Conservation (phyloP, 352 stramenopile species). For the Pythium aphanidermatum region DNA sequence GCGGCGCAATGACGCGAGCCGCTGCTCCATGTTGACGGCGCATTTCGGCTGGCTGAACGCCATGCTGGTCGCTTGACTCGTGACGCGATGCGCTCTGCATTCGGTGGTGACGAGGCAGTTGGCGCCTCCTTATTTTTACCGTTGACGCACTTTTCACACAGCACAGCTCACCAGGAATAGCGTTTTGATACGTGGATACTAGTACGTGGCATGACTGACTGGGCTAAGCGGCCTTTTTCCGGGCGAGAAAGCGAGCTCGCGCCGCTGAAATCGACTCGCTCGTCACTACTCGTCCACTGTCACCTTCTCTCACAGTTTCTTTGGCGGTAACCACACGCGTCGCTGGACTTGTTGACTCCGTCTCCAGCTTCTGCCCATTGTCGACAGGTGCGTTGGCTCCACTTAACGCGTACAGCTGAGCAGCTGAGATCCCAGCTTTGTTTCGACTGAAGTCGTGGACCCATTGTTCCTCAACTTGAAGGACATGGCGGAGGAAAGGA, state of each 20-base stretch:
- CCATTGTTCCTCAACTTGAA: constrained; percentile 48
- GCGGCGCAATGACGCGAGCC: constrained; percentile 59
- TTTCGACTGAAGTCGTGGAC: constrained; percentile 32
- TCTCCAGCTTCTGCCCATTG: too few relatives aligned
- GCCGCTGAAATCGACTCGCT: constrained; percentile 12
- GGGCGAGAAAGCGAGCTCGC: constrained; percentile 17
- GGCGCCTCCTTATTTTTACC: too few relatives aligned
- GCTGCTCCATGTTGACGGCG: constrained; percentile 83
- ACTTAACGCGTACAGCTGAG: constrained; percentile 46
- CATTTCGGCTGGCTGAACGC: constrained; percentile 76
- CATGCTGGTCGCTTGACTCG: constrained; percentile 22
- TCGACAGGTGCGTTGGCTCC: constrained; percentile 23
- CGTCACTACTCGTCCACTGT: neutral
- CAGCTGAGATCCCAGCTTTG: constrained; percentile 23
- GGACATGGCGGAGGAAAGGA: constrained; percentile 53
- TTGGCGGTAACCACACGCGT: neutral
- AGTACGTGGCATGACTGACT: too few relatives aligned
- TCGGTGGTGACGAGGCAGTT: too few relatives aligned
- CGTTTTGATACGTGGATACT: too few relatives aligned
- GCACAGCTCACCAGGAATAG: too few relatives aligned
- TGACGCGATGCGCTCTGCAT: too few relatives aligned
- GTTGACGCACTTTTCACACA: too few relatives aligned
- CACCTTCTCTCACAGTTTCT: neutral
- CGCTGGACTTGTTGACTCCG: neutral
- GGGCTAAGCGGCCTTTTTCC: constrained; percentile 20